Conservation (phyloP, 108 stramenopile genomes). For the Skeletonema potamos region DNA sequence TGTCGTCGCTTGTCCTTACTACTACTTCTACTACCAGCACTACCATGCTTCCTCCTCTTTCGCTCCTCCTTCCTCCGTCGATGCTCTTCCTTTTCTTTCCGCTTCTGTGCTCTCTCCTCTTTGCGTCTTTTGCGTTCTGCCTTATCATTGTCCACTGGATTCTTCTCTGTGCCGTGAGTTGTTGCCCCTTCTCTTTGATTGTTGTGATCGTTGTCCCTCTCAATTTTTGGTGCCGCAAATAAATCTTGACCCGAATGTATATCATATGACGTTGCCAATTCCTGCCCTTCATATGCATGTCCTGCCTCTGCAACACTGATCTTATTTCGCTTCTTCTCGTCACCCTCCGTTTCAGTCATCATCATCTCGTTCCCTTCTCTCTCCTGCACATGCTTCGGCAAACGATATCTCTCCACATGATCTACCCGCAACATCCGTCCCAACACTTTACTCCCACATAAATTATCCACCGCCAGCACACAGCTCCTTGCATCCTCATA, state of each 20-base stretch:
- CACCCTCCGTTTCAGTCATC: conserved; percentile 12
- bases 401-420: conserved; percentile 95
- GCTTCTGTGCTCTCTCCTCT: conserved; percentile 45
- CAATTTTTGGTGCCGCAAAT: conserved; percentile 63
- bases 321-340: conserved; percentile 7
- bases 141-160: conserved; percentile 7
- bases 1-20: neutral
- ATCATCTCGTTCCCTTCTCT: conserved; percentile 56
- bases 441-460: conserved; percentile 78
- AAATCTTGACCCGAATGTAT: conserved; percentile 90
- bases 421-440: conserved; percentile 92
- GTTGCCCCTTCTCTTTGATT: neutral
- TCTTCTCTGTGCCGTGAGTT: neutral
- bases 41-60: conserved; percentile 38
- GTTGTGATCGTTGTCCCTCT: conserved; percentile 15
- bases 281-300: conserved; percentile 88
- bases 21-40: neutral
- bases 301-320: conserved; percentile 51
- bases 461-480: conserved; percentile 97
- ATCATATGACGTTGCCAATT: conserved; percentile 70
- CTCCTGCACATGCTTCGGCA: conserved; percentile 90
- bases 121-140: conserved; percentile 55
- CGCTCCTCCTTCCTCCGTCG: conserved; percentile 30
- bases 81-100: conserved; percentile 51
- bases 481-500: conserved; percentile 92